Base-by-base conservation (phyloP, 345 rosid genomes). In the Gossypium sturtianum region DNA sequence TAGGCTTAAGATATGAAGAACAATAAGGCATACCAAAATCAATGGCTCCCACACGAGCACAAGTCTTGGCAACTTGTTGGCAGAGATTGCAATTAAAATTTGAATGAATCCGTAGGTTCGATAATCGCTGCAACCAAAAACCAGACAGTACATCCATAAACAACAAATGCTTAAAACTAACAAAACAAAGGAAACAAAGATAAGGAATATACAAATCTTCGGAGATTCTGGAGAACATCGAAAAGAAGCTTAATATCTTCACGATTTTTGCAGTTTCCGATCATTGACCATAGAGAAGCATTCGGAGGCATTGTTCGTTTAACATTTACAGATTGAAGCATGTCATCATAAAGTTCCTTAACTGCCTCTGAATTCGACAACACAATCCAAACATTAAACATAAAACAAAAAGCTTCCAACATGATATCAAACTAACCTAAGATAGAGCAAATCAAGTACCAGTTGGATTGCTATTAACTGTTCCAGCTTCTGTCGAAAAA, bases 21-120 rank as follows among this genome's bases (percentile, higher is more conserved):
- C 68, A 52, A 63, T 6, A 5, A 51, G 19, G 75, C 90, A 73
- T 84, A 92, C 98, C 97, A 76, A 82, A 90, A 77, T 88, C 88
- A 53, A 94, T 72, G 22, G 97, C 92, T 29, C 93, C 94, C 1
- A 78, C 93, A 67, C 81, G 90, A 63, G 83, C 85, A 67, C 98
- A 92, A 12, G 94, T 85, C 84, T 86, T 94, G 25, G 97, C 61
- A 79, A 94, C 86, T 87, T 94, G 91, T 61, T 78, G 91, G 83
- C 98, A 94, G 65, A 94, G 91, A 83, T 86, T 78, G 85, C 87
- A 81, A 76, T 94, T 94, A 62, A 90, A 94, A 78, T 89, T 89
- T 13, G 81, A 87, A 77, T 88, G 94, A 83, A 94, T 87, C 10
- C 90, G 93, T 52, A 90, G 93, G 87, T 87, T 90, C 0, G 97